A percentile compares a stretch with the other conserved stretches of the same genome.
Conservation (phyloP, 2,329 filamentous ascomycete genomes). For the Ceratocystis alfenasii region DNA sequence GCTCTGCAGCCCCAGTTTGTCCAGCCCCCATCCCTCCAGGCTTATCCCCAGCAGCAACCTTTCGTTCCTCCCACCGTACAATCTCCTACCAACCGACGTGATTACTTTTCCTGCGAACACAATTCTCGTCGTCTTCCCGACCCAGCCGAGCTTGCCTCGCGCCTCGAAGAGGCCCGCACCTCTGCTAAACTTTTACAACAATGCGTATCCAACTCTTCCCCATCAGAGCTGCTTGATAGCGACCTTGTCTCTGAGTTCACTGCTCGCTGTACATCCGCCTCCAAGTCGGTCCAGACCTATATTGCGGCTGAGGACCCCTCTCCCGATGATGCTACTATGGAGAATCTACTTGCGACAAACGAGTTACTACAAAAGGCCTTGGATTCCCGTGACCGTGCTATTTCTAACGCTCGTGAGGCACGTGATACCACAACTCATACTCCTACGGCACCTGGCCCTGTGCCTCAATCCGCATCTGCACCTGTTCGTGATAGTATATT, state of each 20-base stretch:
- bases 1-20: constrained; percentile 4
- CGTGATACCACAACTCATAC: constrained; percentile 32
- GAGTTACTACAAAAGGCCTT: constrained; percentile 76
- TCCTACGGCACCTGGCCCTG: constrained; percentile 24
- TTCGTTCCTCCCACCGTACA: constrained; percentile 27
- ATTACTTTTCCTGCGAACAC: constrained; percentile 46
- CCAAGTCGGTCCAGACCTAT: constrained; percentile 71
- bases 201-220: constrained; percentile 73
- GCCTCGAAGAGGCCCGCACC: constrained; percentile 81
- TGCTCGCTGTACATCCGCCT: constrained; percentile 70
- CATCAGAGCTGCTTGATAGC: constrained; percentile 61
- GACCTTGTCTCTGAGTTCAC: constrained; percentile 91
- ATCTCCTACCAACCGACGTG: constrained; percentile 32
- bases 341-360: constrained; percentile 86
- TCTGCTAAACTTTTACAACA: constrained; percentile 88
- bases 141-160: constrained; percentile 63
- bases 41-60: constrained; percentile 8
- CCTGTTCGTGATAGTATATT: constrained; percentile 11
- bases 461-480: constrained; percentile 27
- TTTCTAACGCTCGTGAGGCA: constrained; percentile 51
- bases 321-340: constrained; percentile 88
- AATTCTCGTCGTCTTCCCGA: constrained; percentile 45
- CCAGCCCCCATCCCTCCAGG: constrained; percentile 6
- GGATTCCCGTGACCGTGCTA: constrained; percentile 71
- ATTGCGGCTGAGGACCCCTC: constrained; percentile 67